Evolutionary conservation across 1,139 yeast species (phyloP).

Genomic region (Hanseniaspora sp.): DNA sequence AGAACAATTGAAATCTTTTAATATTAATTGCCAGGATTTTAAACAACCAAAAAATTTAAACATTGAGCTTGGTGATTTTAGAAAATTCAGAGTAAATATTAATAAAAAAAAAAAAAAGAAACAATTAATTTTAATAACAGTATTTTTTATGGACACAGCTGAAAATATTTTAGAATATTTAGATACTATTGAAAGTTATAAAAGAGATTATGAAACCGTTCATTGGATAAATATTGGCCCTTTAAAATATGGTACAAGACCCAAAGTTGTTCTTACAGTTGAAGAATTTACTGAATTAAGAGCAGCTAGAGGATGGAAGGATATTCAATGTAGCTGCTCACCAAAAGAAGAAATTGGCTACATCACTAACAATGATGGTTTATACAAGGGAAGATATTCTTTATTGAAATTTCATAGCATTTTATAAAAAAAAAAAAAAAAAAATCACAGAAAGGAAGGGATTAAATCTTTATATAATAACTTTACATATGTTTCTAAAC

Average conservation of each 20-base stretch:
- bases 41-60: slow-evolving; percentile 39
- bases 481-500: not conserved
- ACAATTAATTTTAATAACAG: slow-evolving; percentile 53
- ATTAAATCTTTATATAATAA: not conserved
- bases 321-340: slow-evolving; percentile 31
- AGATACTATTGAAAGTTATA: slow-evolving; percentile 45
- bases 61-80: slow-evolving; percentile 57
- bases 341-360: slow-evolving; percentile 38
- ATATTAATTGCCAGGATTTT: slow-evolving; percentile 29
- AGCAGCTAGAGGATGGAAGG: slow-evolving; percentile 52
- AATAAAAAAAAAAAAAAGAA: slow-evolving; percentile 28
- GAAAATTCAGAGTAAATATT: slow-evolving; percentile 35
- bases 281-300: slow-evolving; percentile 52
- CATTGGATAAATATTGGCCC: slow-evolving; percentile 84
- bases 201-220: slow-evolving; percentile 34
- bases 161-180: slow-evolving; percentile 66
- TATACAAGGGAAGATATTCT: slow-evolving; percentile 74
- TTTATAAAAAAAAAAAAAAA: not conserved
- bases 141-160: slow-evolving; percentile 78
- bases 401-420: slow-evolving; percentile 36
- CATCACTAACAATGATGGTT: slow-evolving; percentile 49
- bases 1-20: slow-evolving; percentile 44
- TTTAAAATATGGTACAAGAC: slow-evolving; percentile 77
- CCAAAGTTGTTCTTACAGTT: slow-evolving; percentile 59
- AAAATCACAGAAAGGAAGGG: not conserved